Evolutionary conservation across 106 monocot genomes (phyloP).

Genomic region (Alisma plantagoaquatica): DNA sequence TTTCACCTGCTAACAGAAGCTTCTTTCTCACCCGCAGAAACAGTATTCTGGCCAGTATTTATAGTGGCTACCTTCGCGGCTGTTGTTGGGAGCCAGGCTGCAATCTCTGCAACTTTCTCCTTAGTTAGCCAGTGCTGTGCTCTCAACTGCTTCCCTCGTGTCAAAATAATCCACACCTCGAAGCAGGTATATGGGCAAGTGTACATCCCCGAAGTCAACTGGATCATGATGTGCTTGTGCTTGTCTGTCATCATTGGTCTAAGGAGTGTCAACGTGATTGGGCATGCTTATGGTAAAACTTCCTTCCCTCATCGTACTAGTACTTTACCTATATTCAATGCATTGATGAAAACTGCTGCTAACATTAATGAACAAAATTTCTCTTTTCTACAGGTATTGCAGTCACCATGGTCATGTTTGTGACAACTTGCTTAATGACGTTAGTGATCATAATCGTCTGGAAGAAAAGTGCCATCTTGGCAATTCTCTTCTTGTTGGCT

Average conservation of each 20-base stretch:
- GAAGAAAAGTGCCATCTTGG: conserved; percentile 33
- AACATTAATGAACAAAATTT: neutral
- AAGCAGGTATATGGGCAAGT: conserved; percentile 59
- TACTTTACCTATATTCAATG: too few relatives aligned
- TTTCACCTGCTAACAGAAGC: too few relatives aligned
- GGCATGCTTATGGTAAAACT: conserved; percentile 67
- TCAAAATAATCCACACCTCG: conserved; percentile 76
- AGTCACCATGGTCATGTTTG: conserved; percentile 48
- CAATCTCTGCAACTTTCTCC: conserved; percentile 74
- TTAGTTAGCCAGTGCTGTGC: conserved; percentile 65
- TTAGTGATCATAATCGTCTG: conserved; percentile 67
- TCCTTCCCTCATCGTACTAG: neutral
- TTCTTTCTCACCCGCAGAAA: conserved; percentile 27
- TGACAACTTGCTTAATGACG: conserved; percentile 63
- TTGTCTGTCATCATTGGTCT: conserved; percentile 54
- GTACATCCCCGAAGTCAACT: conserved; percentile 79
- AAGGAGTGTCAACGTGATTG: conserved; percentile 52
- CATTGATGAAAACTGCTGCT: neutral
- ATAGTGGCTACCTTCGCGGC: conserved; percentile 64
- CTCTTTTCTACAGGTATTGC: conserved; percentile 35
- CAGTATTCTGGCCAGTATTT: conserved; percentile 82
- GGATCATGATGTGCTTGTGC: conserved; percentile 68
- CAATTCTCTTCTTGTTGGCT: conserved; percentile 25
- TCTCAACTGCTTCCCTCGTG: conserved; percentile 65
- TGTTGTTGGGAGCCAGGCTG: conserved; percentile 79